These are phyloP conservation scores for Annulohypoxylon truncatum DNA, from an alignment of 2,329 filamentous ascomycete species.

Conservation along the genomic window DNA sequence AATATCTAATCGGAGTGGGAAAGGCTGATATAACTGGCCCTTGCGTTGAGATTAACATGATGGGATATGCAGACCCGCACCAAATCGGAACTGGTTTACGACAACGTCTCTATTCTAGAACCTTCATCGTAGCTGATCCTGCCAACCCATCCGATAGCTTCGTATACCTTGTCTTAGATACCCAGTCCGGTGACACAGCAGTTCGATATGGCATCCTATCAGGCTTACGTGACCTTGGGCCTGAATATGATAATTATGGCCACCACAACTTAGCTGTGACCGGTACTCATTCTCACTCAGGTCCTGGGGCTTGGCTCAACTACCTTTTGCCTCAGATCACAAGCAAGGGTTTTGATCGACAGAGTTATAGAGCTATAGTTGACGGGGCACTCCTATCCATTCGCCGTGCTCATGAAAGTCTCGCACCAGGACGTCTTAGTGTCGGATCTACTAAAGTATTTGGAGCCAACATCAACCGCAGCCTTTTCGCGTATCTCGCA, in stretches of 20 bases:
- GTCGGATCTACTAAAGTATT: constrained; percentile 76
- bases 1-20: constrained; percentile 66
- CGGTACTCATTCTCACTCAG: constrained; percentile 92
- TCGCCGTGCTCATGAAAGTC: constrained; percentile 78
- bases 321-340: constrained; percentile 94
- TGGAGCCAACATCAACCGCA: constrained; percentile 89
- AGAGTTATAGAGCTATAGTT: constrained; percentile 90
- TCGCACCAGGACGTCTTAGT: constrained; percentile 60
- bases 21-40: constrained; percentile 74
- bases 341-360: constrained; percentile 83
- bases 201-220: constrained; percentile 88
- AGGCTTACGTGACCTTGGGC: constrained; percentile 74
- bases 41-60: constrained; percentile 89
- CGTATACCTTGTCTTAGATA: constrained; percentile 88
- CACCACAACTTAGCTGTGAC: constrained; percentile 88
- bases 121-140: constrained; percentile 84
- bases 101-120: constrained; percentile 87
- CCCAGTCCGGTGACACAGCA: constrained; percentile 88
- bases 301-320: constrained; percentile 93
- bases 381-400: constrained; percentile 87
- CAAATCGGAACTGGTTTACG: constrained; percentile 87
- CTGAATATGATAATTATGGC: constrained; percentile 78
- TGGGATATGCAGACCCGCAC: constrained; percentile 88
- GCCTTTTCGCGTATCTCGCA: constrained; percentile 85
- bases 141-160: constrained; percentile 76